These are phyloP conservation scores for Phytopythium helicoides DNA, from an alignment of 352 stramenopile species.

Conservation along the genomic window DNA sequence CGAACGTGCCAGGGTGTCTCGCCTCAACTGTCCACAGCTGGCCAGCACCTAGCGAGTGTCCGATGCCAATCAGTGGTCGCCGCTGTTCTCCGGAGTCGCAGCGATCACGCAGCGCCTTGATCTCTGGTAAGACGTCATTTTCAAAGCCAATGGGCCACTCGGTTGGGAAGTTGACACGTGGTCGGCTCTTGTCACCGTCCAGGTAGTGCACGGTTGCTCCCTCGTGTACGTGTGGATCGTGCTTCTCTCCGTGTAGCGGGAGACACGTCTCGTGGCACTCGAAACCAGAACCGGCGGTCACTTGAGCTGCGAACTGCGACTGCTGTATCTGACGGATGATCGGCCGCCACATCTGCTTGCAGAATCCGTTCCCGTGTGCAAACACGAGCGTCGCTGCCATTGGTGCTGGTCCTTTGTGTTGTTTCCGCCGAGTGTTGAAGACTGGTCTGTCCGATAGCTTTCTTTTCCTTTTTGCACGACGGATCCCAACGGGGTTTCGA, in stretches of 20 bases:
- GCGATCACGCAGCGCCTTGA: conserved; percentile 11
- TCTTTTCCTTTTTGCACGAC: too few relatives aligned
- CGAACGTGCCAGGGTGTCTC: conserved; percentile 36
- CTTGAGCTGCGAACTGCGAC: conserved; percentile 4
- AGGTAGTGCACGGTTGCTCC: conserved; percentile 16
- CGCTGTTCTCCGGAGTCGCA: not conserved
- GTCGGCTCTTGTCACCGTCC: conserved; percentile 11
- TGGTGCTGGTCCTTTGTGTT: too few relatives aligned
- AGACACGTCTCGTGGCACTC: conserved; percentile 23
- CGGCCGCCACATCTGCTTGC: conserved; percentile 44
- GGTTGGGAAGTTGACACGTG: conserved; percentile 19
- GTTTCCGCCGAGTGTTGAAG: too few relatives aligned
- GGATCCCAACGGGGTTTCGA: too few relatives aligned
- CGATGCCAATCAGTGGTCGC: conserved; percentile 27
- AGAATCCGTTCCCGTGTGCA: conserved; percentile 46
- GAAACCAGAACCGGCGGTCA: conserved; percentile 7
- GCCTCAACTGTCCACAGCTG: conserved; percentile 34
- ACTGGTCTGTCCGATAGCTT: too few relatives aligned
- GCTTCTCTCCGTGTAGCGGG: conserved; percentile 23
- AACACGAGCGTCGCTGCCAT: conserved; percentile 34
- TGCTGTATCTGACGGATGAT: conserved; percentile 32
- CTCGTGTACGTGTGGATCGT: conserved; percentile 13
- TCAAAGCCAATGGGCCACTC: conserved; percentile 18
- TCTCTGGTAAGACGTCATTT: conserved; percentile 13
- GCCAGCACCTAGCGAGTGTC: conserved; percentile 39